Conservation (phyloP, 2,329 filamentous ascomycete species). For the Fusarium decemcellulare region DNA sequence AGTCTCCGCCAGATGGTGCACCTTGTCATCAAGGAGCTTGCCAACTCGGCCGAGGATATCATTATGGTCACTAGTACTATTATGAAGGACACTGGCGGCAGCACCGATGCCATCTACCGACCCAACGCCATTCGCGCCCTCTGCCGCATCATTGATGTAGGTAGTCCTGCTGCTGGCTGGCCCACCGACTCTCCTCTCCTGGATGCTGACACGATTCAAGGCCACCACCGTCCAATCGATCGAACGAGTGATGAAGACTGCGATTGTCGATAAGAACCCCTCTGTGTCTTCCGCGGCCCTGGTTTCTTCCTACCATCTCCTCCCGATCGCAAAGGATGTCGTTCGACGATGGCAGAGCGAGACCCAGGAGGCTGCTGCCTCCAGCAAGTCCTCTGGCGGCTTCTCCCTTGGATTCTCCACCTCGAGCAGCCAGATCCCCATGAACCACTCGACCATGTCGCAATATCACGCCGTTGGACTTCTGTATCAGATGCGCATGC, state of each 20-base stretch:
- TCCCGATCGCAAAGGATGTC: conserved; percentile 95
- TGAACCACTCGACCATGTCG: conserved; percentile 96
- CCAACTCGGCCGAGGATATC: conserved; percentile 95
- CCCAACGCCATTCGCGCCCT: conserved; percentile 96
- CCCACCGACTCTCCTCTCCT: conserved; percentile 38
- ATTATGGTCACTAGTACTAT: conserved; percentile 99
- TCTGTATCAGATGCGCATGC: conserved; percentile 96
- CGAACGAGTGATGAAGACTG: conserved; percentile 98
- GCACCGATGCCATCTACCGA: conserved; percentile 93
- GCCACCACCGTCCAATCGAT: conserved; percentile 97
- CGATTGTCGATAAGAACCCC: conserved; percentile 98
- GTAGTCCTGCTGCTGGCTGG: conserved; percentile 49
- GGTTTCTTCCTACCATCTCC: conserved; percentile 96
- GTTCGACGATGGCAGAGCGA: conserved; percentile 99
- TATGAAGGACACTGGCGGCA: conserved; percentile 98
- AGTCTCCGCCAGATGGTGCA: conserved; percentile 99
- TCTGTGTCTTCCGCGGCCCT: conserved; percentile 97
- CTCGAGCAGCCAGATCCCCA: conserved; percentile 79
- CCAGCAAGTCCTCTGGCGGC: conserved; percentile 87
- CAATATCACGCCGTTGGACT: conserved; percentile 99
- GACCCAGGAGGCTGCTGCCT: conserved; percentile 95
- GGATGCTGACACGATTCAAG: conserved; percentile 61
- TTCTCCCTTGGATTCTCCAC: conserved; percentile 95
- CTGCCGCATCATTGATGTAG: conserved; percentile 96
- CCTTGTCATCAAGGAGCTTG: conserved; percentile 97